Percentiles rank a stretch among this genome's conserved stretches.
phyloP scores from a whole-genome alignment of 31 red algal genomes.

The Odonthalia washingtoniensis region DNA sequence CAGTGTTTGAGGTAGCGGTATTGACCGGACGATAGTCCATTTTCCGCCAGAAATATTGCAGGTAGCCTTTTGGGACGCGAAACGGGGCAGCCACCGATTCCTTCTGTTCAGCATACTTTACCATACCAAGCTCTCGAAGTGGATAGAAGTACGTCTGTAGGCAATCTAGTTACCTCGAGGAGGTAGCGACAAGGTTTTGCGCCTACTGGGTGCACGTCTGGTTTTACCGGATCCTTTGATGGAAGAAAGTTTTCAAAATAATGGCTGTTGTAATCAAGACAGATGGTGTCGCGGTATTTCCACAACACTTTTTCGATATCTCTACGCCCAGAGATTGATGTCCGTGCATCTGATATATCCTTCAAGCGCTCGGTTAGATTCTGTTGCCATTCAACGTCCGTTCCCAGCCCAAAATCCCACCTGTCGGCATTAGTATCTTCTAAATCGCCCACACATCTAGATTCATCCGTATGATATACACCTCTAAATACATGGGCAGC shows the following conservation, averaged over 20 bases:
- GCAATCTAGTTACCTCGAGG: background rate
- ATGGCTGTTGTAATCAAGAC: background rate
- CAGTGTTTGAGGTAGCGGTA: background rate
- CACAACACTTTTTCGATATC: background rate
- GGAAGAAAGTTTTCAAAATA: background rate
- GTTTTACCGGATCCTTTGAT: background rate
- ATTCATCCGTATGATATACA: background rate
- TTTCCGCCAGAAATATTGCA: background rate
- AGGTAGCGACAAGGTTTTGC: background rate
- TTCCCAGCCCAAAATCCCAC: background rate
- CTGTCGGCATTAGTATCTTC: background rate
- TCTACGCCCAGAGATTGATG: background rate
- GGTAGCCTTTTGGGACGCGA: background rate
- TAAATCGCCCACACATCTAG: background rate
- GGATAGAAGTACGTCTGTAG: background rate
- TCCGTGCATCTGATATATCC: background rate
- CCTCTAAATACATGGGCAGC: background rate
- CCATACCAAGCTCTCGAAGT: background rate
- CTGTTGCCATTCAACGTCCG: background rate
- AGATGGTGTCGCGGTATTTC: background rate
- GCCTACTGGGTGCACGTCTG: background rate
- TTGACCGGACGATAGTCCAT: background rate
- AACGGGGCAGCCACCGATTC: conserved; percentile 25
- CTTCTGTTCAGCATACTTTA: background rate
- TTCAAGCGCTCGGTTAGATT: background rate